These are phyloP conservation scores for Colletotrichum lindemuthianum DNA, from an alignment of 2,329 filamentous ascomycete genomes.

Conservation along the genomic window DNA sequence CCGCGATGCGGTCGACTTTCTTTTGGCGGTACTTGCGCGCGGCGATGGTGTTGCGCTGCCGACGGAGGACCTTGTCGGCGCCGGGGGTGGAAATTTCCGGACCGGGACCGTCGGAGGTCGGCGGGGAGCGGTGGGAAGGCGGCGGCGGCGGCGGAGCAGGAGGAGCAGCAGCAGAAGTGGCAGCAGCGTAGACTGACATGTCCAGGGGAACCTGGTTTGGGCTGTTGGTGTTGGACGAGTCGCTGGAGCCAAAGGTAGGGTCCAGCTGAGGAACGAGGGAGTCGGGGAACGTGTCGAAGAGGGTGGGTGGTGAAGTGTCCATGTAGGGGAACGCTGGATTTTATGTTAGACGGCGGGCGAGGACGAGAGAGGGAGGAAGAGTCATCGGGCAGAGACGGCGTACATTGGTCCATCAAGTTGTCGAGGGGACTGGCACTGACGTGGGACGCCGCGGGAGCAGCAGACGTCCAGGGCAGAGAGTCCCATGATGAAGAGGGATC, in stretches of 20 bases:
- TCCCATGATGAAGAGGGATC: conserved; percentile 29
- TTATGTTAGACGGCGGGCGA: background rate
- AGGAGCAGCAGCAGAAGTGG: background rate
- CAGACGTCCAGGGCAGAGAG: conserved; percentile 26
- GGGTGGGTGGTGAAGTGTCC: conserved; percentile 24
- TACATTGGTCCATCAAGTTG: conserved; percentile 24
- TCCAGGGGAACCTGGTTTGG: conserved; percentile 31
- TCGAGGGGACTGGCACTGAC: conserved; percentile 32
- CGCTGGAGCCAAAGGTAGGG: conserved; percentile 22
- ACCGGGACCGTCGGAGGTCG: conserved; percentile 14
- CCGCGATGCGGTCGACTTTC: conserved; percentile 71
- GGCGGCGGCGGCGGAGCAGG: conserved; percentile 6
- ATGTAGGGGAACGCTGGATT: conserved; percentile 30
- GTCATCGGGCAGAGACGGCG: conserved; percentile 5
- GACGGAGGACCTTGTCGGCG: conserved; percentile 58
- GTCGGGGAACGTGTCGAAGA: conserved; percentile 32
- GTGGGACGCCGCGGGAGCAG: conserved; percentile 20
- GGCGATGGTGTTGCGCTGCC: conserved; percentile 76
- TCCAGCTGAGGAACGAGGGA: conserved; percentile 19
- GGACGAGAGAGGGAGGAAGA: background rate
- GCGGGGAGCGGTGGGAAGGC: conserved; percentile 21
- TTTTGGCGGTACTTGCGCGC: conserved; percentile 78
- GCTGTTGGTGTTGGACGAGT: conserved; percentile 30
- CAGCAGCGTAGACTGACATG: conserved; percentile 14
- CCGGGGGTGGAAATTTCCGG: conserved; percentile 4